These are phyloP conservation scores for Zygnema circumcarinatum DNA, from an alignment of 139 green algal species.

Conservation along the genomic window DNA sequence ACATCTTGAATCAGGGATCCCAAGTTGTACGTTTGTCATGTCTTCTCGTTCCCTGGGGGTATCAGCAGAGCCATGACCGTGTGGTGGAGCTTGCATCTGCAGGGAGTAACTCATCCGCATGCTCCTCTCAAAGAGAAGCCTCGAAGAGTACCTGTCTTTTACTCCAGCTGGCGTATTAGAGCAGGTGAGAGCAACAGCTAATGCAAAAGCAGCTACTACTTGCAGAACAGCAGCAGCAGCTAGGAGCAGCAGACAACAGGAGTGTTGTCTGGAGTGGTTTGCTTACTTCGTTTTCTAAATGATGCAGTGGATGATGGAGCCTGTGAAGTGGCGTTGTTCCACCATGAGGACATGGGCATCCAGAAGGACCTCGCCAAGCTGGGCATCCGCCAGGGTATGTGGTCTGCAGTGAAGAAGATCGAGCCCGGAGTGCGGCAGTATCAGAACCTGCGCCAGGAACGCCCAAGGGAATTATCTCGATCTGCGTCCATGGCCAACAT, in stretches of 20 bases:
- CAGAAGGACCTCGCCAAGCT: conserved; percentile 61
- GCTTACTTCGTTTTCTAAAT: no score
- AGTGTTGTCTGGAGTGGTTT: no score
- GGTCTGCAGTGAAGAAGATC: conserved; percentile 58
- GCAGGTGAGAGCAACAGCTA: not conserved
- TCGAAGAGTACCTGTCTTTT: conserved; percentile 41
- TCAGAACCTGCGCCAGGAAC: not conserved
- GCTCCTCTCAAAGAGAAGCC: conserved; percentile 35
- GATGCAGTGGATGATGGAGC: conserved; percentile 24
- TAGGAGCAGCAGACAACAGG: no score
- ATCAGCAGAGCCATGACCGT: no score
- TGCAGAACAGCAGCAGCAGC: no score
- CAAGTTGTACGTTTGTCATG: no score
- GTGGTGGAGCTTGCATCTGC: no score
- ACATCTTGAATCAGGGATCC: no score
- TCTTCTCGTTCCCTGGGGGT: no score
- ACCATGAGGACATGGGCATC: conserved; percentile 60
- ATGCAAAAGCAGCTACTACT: not conserved
- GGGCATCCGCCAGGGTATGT: conserved; percentile 59
- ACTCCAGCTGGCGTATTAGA: conserved; percentile 57
- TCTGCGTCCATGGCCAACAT: conserved; percentile 40
- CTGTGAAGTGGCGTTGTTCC: conserved; percentile 49
- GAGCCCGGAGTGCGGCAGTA: conserved; percentile 51
- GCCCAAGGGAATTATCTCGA: conserved; percentile 22
- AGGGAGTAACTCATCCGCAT: conserved; percentile 44